Conservation (phyloP, 2,329 filamentous ascomycete species). For the Aspergillus fumigatiaffinis region DNA sequence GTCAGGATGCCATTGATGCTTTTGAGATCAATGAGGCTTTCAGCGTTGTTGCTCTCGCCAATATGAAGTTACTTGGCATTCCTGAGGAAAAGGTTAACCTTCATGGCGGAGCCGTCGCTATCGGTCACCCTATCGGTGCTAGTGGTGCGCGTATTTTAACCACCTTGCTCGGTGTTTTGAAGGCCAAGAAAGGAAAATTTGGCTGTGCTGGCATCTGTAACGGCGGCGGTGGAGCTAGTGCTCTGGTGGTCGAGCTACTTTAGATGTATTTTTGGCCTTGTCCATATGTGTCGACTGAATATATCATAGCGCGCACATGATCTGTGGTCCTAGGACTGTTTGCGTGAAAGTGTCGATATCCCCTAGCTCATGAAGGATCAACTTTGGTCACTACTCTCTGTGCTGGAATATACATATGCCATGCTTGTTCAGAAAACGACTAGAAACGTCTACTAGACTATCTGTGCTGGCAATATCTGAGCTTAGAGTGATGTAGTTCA, state of each 20-base stretch:
- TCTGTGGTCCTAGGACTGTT: background rate
- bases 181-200: slow-evolving; percentile 88
- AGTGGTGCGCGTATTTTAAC: slow-evolving; percentile 91
- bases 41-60: slow-evolving; percentile 91
- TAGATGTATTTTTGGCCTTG: slow-evolving; percentile 23
- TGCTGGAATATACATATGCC: no score
- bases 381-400: no score
- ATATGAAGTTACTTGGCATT: slow-evolving; percentile 85
- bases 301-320: background rate
- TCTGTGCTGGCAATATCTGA: no score
- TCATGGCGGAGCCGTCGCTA: slow-evolving; percentile 89
- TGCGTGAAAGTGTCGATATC: background rate
- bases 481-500: no score
- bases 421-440: no score
- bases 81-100: slow-evolving; percentile 86
- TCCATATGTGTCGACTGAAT: slow-evolving; percentile 18
- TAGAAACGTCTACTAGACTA: no score
- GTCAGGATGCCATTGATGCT: slow-evolving; percentile 73
- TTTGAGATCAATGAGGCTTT: slow-evolving; percentile 99
- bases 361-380: no score
- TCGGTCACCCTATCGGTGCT: slow-evolving; percentile 90
- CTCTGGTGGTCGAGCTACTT: slow-evolving; percentile 75
- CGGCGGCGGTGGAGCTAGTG: slow-evolving; percentile 91
- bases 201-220: slow-evolving; percentile 96
- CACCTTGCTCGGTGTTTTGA: slow-evolving; percentile 82